Evolutionary conservation across 257 asterid species (phyloP), one percentile per base, ranked within the genome.

Genomic region (Orobanche coerulescens): DNA sequence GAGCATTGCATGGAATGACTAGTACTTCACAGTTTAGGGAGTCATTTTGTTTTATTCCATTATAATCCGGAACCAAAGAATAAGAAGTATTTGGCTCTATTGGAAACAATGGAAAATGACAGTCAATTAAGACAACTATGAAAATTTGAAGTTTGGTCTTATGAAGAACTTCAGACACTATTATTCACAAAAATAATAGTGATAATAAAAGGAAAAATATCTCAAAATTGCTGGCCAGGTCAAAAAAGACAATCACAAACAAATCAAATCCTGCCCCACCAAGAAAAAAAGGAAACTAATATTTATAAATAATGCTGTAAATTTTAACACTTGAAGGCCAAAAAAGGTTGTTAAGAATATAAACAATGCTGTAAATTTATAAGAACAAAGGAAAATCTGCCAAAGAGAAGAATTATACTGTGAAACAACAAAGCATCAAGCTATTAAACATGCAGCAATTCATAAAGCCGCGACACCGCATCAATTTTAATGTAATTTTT

Each of bases 201-300:
- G 36, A 30, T 30, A 30, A 30, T 4, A 30, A 0, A 1, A 30
- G 36, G 7, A 30, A n/a, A n/a, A n/a, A n/a, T n/a, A n/a, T n/a
- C n/a, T 67, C 65, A 61, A 8, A n/a, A 65, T 62, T 75, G 71
- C 69, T 57, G 68, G 77, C 69, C 64, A 71, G 66, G 43, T 9
- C 44, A 71, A 64, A 62, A 55, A 63, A 30, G 72, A 58, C 69
- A 63, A 67, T 20, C 50, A 37, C 44, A 51, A 70, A 66, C 22
- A 57, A 58, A 53, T 31, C 26, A 48, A 25, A 22, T 14, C 11
- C 19, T 9, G 53, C 47, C 64, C 59, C 37, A 65, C 34, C 58
- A 19, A 30, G 47, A 65, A 5, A 44, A 0, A 62, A 46, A 4
- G 4, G 1, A 44, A 44, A 18, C n/a, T n/a, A 18, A 43, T 1